Conservation (phyloP, 768 basidiomycete species). For the Gloeophyllum trabeum region DNA sequence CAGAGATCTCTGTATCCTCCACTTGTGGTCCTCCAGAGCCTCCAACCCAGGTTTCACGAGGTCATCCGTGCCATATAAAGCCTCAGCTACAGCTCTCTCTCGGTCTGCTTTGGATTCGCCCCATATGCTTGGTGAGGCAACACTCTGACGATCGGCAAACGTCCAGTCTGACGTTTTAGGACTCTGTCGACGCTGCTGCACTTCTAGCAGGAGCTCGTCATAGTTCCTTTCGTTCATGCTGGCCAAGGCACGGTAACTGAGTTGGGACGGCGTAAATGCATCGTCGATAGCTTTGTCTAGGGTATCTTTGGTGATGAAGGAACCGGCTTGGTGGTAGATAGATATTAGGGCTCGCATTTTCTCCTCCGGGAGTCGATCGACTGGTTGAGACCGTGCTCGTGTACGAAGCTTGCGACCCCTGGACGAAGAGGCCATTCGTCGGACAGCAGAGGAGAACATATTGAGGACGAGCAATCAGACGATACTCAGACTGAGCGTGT, state of each 20-base stretch:
- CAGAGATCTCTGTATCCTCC: too few relatives aligned
- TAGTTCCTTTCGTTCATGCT: slow-evolving; percentile 8
- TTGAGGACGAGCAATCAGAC: too few relatives aligned
- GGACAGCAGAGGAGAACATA: too few relatives aligned
- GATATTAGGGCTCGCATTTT: slow-evolving; percentile 64
- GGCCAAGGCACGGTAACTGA: too few relatives aligned
- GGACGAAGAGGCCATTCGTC: too few relatives aligned
- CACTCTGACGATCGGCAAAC: slow-evolving; percentile 9
- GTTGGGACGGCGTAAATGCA: slow-evolving; percentile 31
- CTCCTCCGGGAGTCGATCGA: slow-evolving; percentile 27
- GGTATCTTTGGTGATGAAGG: slow-evolving; percentile 63
- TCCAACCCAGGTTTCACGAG: slow-evolving; percentile 31
- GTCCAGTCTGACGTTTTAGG: slow-evolving; percentile 2
- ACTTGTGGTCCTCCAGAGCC: slow-evolving; percentile 30
- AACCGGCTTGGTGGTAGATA: slow-evolving; percentile 66
- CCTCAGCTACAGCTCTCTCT: slow-evolving; percentile 34
- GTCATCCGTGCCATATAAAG: slow-evolving; percentile 39
- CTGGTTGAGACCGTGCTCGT: too few relatives aligned
- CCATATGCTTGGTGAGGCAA: slow-evolving; percentile 23
- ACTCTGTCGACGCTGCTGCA: slow-evolving; percentile 5
- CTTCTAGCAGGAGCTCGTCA: slow-evolving; percentile 8
- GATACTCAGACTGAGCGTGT: too few relatives aligned
- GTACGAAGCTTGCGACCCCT: too few relatives aligned
- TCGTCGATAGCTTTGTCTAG: slow-evolving; percentile 53
- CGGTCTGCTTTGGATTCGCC: slow-evolving; percentile 15